Conservation (phyloP, 208 protist species). For the Spongospora subterranea region DNA sequence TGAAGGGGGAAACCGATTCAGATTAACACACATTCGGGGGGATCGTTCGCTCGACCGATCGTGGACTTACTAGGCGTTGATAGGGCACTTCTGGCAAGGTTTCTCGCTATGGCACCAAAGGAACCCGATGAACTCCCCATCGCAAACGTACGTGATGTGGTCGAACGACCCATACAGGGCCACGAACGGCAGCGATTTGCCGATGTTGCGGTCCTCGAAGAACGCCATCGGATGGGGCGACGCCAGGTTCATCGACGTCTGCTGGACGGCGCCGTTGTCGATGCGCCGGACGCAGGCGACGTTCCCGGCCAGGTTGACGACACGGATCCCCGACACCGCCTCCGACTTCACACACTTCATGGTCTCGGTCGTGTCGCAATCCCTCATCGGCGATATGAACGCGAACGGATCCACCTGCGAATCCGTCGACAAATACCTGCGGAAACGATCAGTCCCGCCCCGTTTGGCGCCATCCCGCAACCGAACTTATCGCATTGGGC, state of each 20-base stretch:
- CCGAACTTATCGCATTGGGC: not conserved
- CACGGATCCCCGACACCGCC: not conserved
- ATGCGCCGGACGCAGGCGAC: slow-evolving; percentile 11
- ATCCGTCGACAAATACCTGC: not conserved
- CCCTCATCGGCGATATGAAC: not conserved
- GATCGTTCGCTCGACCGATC: too few relatives aligned
- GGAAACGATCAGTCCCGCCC: not conserved
- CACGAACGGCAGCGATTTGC: slow-evolving; percentile 54
- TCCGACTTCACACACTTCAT: slow-evolving; percentile 46
- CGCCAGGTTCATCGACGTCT: not conserved
- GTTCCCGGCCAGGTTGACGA: slow-evolving; percentile 14
- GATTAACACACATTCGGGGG: too few relatives aligned
- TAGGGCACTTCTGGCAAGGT: slow-evolving; percentile 10
- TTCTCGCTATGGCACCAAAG: slow-evolving; percentile 31
- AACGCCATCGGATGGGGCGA: not conserved
- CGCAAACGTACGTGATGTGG: not conserved
- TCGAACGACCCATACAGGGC: slow-evolving; percentile 15
- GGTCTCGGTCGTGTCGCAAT: not conserved
- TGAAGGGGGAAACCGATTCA: not conserved
- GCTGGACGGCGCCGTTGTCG: not conserved
- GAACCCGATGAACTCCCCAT: not conserved
- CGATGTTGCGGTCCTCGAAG: not conserved
- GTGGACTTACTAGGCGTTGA: not conserved
- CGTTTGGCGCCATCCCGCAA: not conserved
- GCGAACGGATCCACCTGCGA: not conserved